phyloP scores from a whole-genome alignment of 2,329 filamentous ascomycete species.

The Aspergillus arachidicola region DNA sequence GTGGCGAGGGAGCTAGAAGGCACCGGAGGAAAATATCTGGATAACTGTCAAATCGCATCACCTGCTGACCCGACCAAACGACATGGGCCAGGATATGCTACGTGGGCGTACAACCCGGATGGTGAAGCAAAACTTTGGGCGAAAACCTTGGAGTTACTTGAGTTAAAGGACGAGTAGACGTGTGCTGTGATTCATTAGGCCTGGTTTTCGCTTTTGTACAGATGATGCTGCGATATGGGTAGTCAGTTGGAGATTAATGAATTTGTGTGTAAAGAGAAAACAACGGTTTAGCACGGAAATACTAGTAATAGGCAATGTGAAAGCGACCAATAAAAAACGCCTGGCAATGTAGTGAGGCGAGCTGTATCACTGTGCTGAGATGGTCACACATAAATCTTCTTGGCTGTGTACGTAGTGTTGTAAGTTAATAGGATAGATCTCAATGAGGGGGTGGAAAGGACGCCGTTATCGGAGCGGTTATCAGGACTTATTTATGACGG shows the following conservation, averaged over 20 bases:
- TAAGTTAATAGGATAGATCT: neutral
- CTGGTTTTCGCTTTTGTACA: neutral
- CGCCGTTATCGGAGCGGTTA: neutral
- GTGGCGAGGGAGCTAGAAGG: constrained; percentile 27
- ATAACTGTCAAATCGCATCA: constrained; percentile 23
- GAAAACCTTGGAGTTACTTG: neutral
- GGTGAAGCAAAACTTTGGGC: constrained; percentile 4
- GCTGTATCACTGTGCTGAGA: neutral
- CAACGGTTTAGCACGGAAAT: neutral
- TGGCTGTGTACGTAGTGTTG: neutral
- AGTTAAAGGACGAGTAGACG: neutral
- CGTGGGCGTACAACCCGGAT: constrained; percentile 7
- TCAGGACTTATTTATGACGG: neutral
- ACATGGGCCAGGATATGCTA: neutral
- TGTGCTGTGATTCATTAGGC: neutral
- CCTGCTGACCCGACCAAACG: neutral
- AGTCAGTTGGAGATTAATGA: neutral
- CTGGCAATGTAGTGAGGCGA: neutral
- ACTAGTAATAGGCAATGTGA: neutral
- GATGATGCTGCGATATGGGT: neutral
- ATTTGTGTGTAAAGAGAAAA: neutral
- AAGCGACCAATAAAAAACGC: neutral
- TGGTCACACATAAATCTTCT: neutral
- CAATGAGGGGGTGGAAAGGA: neutral
- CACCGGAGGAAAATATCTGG: constrained; percentile 29